A percentile compares a stretch with the other conserved stretches of the same genome.
These are phyloP conservation scores for Annulohypoxylon maeteangense DNA, from an alignment of 495 filamentous ascomycete genomes.

Conservation along the genomic window DNA sequence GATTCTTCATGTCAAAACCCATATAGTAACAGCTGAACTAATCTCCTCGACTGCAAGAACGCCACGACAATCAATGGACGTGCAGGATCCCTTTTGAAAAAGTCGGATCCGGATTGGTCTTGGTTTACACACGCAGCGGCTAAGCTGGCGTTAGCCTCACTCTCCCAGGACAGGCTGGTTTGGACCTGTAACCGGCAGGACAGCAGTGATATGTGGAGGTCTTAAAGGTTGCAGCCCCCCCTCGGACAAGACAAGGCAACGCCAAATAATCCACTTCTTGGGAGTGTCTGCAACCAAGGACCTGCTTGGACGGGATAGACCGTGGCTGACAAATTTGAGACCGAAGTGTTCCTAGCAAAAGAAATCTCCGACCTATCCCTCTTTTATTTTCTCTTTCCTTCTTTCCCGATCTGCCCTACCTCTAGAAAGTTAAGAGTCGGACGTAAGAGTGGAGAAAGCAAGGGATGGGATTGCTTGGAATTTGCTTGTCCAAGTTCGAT, in stretches of 20 bases:
- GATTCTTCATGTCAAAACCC: constrained; percentile 29
- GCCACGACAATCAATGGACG: constrained; percentile 43
- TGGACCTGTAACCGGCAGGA: constrained; percentile 28
- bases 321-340: constrained; percentile 33
- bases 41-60: constrained; percentile 32
- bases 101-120: constrained; percentile 35
- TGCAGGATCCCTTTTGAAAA: constrained; percentile 36
- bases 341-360: constrained; percentile 14
- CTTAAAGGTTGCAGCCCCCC: constrained; percentile 36
- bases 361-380: constrained; percentile 22
- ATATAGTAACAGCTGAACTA: constrained; percentile 32
- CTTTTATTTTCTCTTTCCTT: constrained; percentile 3
- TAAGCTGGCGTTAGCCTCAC: constrained; percentile 46
- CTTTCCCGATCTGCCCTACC: constrained; percentile 16
- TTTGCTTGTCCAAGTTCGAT: constrained; percentile 21
- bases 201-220: constrained; percentile 38
- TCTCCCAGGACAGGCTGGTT: constrained; percentile 33
- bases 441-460: constrained; percentile 43
- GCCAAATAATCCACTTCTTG: constrained; percentile 35
- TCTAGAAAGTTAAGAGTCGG: constrained; percentile 22
- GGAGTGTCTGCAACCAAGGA: constrained; percentile 29
- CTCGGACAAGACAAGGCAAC: constrained; percentile 34
- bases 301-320: constrained; percentile 28
- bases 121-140: constrained; percentile 41
- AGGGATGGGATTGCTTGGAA: constrained; percentile 25